Conservation (phyloP, 129 eudicot species). For the Cynara cardunculus region DNA sequence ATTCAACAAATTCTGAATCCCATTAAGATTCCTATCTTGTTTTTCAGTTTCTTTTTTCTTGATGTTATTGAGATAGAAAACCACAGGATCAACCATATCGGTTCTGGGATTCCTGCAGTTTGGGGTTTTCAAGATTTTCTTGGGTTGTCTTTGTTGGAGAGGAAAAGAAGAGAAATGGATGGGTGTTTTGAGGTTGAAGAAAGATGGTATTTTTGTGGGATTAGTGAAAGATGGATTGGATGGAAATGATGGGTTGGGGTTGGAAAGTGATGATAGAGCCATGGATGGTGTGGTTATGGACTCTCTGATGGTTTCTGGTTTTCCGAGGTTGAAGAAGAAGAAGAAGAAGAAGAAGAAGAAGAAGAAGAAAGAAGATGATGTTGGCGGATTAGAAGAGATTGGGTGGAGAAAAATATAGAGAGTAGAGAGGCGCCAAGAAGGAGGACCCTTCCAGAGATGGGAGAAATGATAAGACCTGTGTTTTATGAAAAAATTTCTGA, state of each 20-base stretch:
- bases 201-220: conserved; percentile 22
- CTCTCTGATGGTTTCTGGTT: background rate
- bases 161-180: conserved; percentile 18
- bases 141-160: conserved; percentile 9
- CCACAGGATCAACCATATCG: conserved; percentile 31
- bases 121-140: conserved; percentile 20
- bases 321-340: background rate
- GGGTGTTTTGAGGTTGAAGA: conserved; percentile 16
- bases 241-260: conserved; percentile 34
- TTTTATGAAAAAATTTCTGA: background rate
- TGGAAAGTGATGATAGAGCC: conserved; percentile 35
- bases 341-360: background rate
- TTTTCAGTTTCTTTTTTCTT: conserved; percentile 31
- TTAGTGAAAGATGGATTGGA: conserved; percentile 20
- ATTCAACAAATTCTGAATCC: conserved; percentile 36
- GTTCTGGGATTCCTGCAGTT: conserved; percentile 18
- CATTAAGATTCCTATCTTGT: background rate
- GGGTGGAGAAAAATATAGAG: background rate
- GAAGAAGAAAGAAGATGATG: too few species aligned
- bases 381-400: too few species aligned
- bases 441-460: too few species aligned
- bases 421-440: background rate
- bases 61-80: conserved; percentile 23
- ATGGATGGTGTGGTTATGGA: conserved; percentile 12
- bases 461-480: background rate